Percentiles rank a stretch among this genome's conserved stretches.
These are phyloP conservation scores for Jamesozyma lodderae DNA, from an alignment of 805 yeast species.

Conservation along the genomic window DNA sequence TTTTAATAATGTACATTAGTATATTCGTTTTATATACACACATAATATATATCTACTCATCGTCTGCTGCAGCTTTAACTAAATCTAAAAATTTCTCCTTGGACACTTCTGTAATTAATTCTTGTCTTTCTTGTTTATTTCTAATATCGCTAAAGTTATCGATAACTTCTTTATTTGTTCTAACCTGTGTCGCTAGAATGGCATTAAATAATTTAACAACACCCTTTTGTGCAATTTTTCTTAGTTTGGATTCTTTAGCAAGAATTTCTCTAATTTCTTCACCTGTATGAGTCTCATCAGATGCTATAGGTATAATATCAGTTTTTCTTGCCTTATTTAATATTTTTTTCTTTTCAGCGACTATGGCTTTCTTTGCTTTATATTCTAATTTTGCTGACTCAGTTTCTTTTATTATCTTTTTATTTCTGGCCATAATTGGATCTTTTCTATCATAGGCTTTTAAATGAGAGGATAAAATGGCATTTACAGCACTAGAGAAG, in stretches of 20 bases:
- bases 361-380: conserved; percentile 64
- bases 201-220: conserved; percentile 81
- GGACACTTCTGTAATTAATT: conserved; percentile 65
- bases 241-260: conserved; percentile 59
- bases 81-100: conserved; percentile 85
- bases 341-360: conserved; percentile 60
- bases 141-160: conserved; percentile 36
- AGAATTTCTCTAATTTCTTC: conserved; percentile 41
- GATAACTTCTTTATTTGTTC: conserved; percentile 43
- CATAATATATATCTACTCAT: conserved; percentile 3
- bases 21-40: background rate
- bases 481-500: conserved; percentile 76
- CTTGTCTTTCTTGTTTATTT: conserved; percentile 40
- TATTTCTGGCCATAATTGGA: conserved; percentile 85
- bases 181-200: conserved; percentile 65
- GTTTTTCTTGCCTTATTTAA: conserved; percentile 60
- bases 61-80: conserved; percentile 67
- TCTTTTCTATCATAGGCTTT: conserved; percentile 85
- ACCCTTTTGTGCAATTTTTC: conserved; percentile 81
- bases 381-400: conserved; percentile 77
- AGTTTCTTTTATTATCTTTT: conserved; percentile 54
- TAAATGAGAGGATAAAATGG: conserved; percentile 73
- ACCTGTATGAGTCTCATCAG: conserved; percentile 34
- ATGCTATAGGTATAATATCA: conserved; percentile 57
- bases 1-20: background rate